Evolutionary conservation across 2,329 filamentous ascomycete species (phyloP), one percentile per base, ranked within the genome.

Genomic region (Monosporascus sp.): DNA sequence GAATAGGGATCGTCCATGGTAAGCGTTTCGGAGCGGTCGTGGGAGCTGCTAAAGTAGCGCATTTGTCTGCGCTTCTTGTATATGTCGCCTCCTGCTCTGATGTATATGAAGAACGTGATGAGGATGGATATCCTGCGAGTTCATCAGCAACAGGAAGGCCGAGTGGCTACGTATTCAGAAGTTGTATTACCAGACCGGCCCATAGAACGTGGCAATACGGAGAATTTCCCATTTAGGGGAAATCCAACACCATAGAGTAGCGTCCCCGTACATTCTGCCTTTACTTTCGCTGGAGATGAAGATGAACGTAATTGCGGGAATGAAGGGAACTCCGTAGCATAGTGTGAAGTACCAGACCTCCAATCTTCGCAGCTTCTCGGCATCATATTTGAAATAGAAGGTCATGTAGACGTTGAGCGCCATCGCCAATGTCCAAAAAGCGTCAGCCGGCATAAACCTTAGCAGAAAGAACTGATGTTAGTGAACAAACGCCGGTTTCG

Each of bases 181-280:
- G 34, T n/a, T 14, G 1, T 8, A 5, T 65, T 67, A 86, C 86
- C 85, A 89, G 52, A 88, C 78, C 6, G 85, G 85, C 0, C 75
- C 85, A 62, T 94, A 95, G 65, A 92, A 93, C 27, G 83, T 80
- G 3, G 82, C 81, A 53, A 94, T 84, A 39, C 89, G 85, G 68
- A 89, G 82, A 53, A 85, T 79, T 52, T 89, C 85, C 80, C 85
- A 91, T 5, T 81, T 70, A 2, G 72, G 64, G 2, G 78, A 73
- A 18, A 94, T 77, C 89, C 89, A 94, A 66, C 90, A 95, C 90
- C 89, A 95, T 22, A 94, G 70, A 1, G 80, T 82, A 27, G 89
- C 89, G 60, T 88, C 78, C 1, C 89, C 89, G 65, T 92, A 91
- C 50, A 93, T 79, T 3, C 75, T 79, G 5, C 82, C 81, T 24